Evolutionary conservation across 1,284 basidiomycete species (phyloP).

Genomic region (Inonotus obliquus): DNA sequence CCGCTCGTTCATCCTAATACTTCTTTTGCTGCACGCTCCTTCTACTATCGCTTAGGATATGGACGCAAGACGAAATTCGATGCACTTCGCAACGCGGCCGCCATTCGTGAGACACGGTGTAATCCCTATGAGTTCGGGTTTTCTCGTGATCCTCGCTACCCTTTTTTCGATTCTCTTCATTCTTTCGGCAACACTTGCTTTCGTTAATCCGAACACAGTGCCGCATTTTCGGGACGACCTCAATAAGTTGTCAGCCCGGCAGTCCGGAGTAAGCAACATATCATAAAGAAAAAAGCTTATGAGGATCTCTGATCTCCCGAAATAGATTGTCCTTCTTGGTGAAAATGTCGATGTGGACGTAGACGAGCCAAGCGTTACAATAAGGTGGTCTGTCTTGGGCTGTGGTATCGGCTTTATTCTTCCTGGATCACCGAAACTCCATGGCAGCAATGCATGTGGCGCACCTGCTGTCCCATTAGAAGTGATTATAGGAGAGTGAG

Average conservation of each 20-base stretch:
- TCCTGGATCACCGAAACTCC: constrained; percentile 44
- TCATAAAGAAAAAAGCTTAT: neutral
- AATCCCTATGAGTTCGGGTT: constrained; percentile 36
- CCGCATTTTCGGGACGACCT: constrained; percentile 39
- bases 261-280: neutral
- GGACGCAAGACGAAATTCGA: neutral
- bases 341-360: constrained; percentile 55
- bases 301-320: neutral
- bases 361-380: constrained; percentile 50
- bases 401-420: constrained; percentile 45
- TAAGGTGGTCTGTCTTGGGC: constrained; percentile 54
- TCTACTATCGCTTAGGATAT: neutral
- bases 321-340: constrained; percentile 48
- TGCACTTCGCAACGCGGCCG: neutral
- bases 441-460: constrained; percentile 44
- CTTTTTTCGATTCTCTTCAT: constrained; percentile 45
- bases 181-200: constrained; percentile 41
- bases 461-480: constrained; percentile 39
- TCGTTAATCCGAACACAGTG: constrained; percentile 42
- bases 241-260: constrained; percentile 21
- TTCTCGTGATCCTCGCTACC: constrained; percentile 36
- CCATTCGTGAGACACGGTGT: constrained; percentile 15
- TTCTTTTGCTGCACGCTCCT: neutral
- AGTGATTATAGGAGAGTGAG: constrained; percentile 50
- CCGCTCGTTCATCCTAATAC: neutral